Conservation (phyloP, 1,284 basidiomycete species). For the Chalciporus piperatoides region DNA sequence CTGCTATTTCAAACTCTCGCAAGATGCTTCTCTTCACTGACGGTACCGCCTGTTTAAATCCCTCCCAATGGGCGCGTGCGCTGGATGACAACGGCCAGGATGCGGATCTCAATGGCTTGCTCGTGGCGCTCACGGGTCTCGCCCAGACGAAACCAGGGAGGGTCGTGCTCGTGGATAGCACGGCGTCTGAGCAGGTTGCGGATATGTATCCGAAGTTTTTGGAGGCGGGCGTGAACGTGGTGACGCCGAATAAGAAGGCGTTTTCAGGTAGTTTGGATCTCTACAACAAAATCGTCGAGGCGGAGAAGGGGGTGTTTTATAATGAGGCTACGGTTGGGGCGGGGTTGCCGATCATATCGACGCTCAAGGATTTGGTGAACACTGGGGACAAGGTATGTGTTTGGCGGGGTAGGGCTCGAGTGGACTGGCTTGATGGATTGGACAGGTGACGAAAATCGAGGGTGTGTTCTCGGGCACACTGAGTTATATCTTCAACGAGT, state of each 20-base stretch:
- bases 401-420: neutral
- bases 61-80: conserved; percentile 42
- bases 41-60: conserved; percentile 38
- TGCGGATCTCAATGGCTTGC: conserved; percentile 43
- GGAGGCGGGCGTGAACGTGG: conserved; percentile 76
- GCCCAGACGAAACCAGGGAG: conserved; percentile 39
- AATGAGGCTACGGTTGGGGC: conserved; percentile 97
- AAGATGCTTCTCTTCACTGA: conserved; percentile 59
- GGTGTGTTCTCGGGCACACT: conserved; percentile 94
- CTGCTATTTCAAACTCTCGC: conserved; percentile 78
- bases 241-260: conserved; percentile 99
- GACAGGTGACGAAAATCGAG: conserved; percentile 72
- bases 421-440: neutral
- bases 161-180: conserved; percentile 91
- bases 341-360: conserved; percentile 89
- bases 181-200: conserved; percentile 84
- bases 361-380: conserved; percentile 85
- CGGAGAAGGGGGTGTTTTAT: conserved; percentile 57
- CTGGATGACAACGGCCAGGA: conserved; percentile 36
- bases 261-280: conserved; percentile 76
- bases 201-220: conserved; percentile 83
- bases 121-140: conserved; percentile 33
- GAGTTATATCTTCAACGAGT: conserved; percentile 99
- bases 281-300: conserved; percentile 65
- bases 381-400: conserved; percentile 83